Evolutionary conservation across 495 filamentous ascomycete genomes (phyloP).

Genomic region (Ascodesmis nigricans): DNA sequence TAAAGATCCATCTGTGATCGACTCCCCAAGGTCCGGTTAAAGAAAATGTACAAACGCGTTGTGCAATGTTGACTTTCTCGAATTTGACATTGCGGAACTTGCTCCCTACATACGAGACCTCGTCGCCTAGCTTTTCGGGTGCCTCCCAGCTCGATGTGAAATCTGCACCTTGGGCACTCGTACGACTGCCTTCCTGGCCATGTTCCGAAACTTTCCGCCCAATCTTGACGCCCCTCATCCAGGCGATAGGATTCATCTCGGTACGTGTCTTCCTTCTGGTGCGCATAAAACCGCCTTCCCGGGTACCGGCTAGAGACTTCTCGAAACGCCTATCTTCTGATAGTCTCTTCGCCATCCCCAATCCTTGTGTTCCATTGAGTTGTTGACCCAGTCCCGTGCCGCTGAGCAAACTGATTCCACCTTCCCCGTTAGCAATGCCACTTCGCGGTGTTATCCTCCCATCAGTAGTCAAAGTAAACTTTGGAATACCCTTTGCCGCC

Average conservation of each 20-base stretch:
- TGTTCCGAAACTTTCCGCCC: constrained; percentile 25
- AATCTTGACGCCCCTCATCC: constrained; percentile 90
- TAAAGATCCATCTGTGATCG: constrained; percentile 44
- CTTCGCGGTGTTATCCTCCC: constrained; percentile 12
- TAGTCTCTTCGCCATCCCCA: constrained; percentile 3
- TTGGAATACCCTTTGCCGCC: constrained; percentile 7
- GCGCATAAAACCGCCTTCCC: constrained; percentile 28
- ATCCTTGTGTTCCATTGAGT: constrained; percentile 6
- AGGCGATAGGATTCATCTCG: constrained; percentile 56
- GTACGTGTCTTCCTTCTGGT: constrained; percentile 34
- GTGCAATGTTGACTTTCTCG: constrained; percentile 63
- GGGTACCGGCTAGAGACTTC: constrained; percentile 1
- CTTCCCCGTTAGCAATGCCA: constrained; percentile 25
- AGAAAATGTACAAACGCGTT: constrained; percentile 48
- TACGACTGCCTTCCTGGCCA: constrained; percentile 11
- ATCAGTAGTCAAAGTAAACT: constrained; percentile 12
- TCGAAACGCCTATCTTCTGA: constrained; percentile 4
- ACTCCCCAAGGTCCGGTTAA: constrained; percentile 72
- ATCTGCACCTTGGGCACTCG: constrained; percentile 16
- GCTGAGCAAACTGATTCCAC: constrained; percentile 17
- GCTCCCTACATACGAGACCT: constrained; percentile 62
- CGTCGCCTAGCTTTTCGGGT: constrained; percentile 62
- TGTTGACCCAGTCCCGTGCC: constrained; percentile 17
- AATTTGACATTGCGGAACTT: constrained; percentile 69
- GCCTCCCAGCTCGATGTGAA: constrained; percentile 39